Conservation (phyloP, 2,329 filamentous ascomycete genomes). For the Aspergillus luchuensis region DNA sequence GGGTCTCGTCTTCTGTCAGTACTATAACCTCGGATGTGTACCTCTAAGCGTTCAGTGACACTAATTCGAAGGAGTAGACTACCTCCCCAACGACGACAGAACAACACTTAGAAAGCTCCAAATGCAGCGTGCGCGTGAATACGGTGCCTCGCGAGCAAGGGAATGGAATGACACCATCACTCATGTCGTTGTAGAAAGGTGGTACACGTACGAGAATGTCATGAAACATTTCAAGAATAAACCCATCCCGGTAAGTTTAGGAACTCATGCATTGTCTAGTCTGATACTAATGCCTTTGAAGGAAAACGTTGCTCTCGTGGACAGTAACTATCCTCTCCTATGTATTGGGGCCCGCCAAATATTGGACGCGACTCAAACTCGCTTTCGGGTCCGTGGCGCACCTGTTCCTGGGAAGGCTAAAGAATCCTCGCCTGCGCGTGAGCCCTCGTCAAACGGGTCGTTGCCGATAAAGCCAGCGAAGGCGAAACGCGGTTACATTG, state of each 20-base stretch:
- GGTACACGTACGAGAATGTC: conserved; percentile 65
- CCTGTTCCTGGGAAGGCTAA: conserved; percentile 16
- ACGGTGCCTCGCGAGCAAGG: conserved; percentile 72
- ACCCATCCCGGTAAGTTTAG: conserved; percentile 50
- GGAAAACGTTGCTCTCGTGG: conserved; percentile 57
- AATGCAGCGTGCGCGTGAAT: conserved; percentile 73
- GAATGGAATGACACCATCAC: conserved; percentile 62
- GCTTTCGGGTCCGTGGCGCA: conserved; percentile 48
- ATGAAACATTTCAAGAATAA: conserved; percentile 49
- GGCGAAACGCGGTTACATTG: conserved; percentile 16
- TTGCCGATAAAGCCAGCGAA: conserved; percentile 34
- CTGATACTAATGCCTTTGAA: conserved; percentile 24
- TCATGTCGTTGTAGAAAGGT: conserved; percentile 77
- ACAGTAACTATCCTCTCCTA: conserved; percentile 68
- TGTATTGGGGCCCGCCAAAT: conserved; percentile 63
- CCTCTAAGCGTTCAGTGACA: neutral
- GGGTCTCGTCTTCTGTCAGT: conserved; percentile 60
- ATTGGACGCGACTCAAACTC: conserved; percentile 58
- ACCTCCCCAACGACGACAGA: conserved; percentile 78
- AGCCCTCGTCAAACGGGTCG: conserved; percentile 17
- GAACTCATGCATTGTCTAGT: neutral
- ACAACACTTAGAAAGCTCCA: conserved; percentile 66
- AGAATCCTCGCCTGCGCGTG: conserved; percentile 15
- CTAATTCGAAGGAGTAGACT: conserved; percentile 49
- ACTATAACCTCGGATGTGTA: neutral